A percentile compares a stretch with the other conserved stretches of the same genome.
Evolutionary conservation across 768 basidiomycete genomes (phyloP).

Genomic region (Leccinum aurantiacum): DNA sequence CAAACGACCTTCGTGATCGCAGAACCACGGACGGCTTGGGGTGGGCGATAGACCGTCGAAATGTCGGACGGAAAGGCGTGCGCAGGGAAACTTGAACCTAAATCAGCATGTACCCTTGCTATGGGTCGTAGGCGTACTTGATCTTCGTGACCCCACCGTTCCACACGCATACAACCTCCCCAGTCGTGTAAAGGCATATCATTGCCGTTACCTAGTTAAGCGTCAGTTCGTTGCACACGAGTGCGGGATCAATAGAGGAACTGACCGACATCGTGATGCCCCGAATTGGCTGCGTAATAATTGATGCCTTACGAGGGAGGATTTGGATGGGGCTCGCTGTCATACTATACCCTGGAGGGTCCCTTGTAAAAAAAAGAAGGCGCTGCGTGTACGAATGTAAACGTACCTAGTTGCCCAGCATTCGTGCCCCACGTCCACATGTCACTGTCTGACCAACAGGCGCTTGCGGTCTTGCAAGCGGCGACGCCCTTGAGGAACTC

Average conservation of each 20-base stretch:
- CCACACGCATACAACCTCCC: slow-evolving; percentile 83
- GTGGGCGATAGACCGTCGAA: slow-evolving; percentile 70
- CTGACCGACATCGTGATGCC: slow-evolving; percentile 74
- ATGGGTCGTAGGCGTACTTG: slow-evolving; percentile 44
- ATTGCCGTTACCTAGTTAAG: slow-evolving; percentile 72
- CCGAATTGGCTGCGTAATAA: slow-evolving; percentile 66
- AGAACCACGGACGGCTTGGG: slow-evolving; percentile 67
- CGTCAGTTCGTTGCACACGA: background rate
- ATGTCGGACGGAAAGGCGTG: slow-evolving; percentile 77
- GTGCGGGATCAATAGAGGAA: slow-evolving; percentile 10
- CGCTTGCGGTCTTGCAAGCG: slow-evolving; percentile 83
- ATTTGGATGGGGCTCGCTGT: slow-evolving; percentile 71
- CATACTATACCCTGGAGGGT: slow-evolving; percentile 68
- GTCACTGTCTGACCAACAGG: slow-evolving; percentile 75
- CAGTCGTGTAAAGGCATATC: slow-evolving; percentile 73
- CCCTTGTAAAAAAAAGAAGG: background rate
- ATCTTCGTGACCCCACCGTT: slow-evolving; percentile 76
- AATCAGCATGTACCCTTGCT: background rate
- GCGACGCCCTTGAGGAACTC: slow-evolving; percentile 79
- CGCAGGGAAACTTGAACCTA: slow-evolving; percentile 60
- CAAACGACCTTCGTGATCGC: slow-evolving; percentile 77
- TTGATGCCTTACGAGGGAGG: slow-evolving; percentile 77
- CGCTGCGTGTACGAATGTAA: background rate
- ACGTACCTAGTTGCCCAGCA: slow-evolving; percentile 81
- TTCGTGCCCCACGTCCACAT: slow-evolving; percentile 95